Evolutionary conservation across 176 grass and related monocot genomes (phyloP).

Genomic region (Cymbopogon citratus): DNA sequence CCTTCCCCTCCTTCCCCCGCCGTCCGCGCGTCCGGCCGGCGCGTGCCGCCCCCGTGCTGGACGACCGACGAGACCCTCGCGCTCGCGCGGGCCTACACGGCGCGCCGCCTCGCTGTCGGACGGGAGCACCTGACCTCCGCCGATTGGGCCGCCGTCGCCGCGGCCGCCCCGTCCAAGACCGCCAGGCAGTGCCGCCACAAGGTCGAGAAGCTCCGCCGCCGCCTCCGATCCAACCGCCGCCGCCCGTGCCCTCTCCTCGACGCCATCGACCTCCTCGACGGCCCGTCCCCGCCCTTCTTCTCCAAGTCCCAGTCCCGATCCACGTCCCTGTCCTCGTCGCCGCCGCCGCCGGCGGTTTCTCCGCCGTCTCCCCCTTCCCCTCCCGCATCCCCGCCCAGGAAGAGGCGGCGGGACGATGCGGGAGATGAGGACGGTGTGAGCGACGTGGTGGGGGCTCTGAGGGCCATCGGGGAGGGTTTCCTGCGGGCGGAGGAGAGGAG

Average conservation of each 20-base stretch:
- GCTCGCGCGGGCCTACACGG: constrained; percentile 55
- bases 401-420: constrained; percentile 24
- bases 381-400: constrained; percentile 30
- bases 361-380: constrained; percentile 6
- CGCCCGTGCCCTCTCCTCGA: constrained; percentile 51
- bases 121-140: constrained; percentile 53
- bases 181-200: constrained; percentile 77
- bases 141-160: constrained; percentile 60
- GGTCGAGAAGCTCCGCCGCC: constrained; percentile 74
- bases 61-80: constrained; percentile 42
- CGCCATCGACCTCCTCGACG: constrained; percentile 42
- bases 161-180: constrained; percentile 55
- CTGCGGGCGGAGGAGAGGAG: constrained; percentile 59
- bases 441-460: constrained; percentile 45
- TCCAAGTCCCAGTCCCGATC: constrained; percentile 29
- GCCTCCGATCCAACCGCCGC: constrained; percentile 45
- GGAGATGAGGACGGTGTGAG: constrained; percentile 16
- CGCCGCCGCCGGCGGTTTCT: constrained; percentile 11
- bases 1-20: not conserved
- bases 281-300: constrained; percentile 7
- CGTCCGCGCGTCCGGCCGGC: no score
- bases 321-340: constrained; percentile 14
- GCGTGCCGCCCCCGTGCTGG: no score
- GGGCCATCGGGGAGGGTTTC: constrained; percentile 59
- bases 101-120: constrained; percentile 49